Percentiles rank a stretch among this genome's conserved stretches.
Evolutionary conservation across 2,329 filamentous ascomycete species (phyloP).

Genomic region (Tolypocladium tropicale): DNA sequence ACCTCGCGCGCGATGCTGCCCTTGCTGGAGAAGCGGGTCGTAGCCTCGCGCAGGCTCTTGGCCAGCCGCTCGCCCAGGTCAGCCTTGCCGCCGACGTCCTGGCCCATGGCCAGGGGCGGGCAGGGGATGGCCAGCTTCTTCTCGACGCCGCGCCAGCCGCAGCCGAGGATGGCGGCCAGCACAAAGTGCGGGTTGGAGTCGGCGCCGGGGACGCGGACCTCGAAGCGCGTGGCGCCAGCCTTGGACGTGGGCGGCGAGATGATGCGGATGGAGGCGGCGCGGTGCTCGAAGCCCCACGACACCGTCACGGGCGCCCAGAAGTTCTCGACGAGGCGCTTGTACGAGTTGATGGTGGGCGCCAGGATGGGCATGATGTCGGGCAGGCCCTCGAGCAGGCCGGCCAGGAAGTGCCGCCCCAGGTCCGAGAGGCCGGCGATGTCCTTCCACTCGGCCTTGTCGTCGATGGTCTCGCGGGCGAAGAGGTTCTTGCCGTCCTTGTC

Average conservation of each 20-base stretch:
- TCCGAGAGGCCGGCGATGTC: constrained; percentile 79
- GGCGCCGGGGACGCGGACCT: constrained; percentile 87
- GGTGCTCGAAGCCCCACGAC: constrained; percentile 93
- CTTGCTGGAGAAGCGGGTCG: constrained; percentile 61
- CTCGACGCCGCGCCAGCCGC: constrained; percentile 86
- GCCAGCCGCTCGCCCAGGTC: constrained; percentile 73
- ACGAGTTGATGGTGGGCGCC: constrained; percentile 92
- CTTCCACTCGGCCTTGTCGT: constrained; percentile 59
- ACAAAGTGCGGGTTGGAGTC: constrained; percentile 87
- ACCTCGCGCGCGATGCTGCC: constrained; percentile 87
- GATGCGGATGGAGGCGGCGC: constrained; percentile 79
- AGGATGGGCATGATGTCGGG: constrained; percentile 94
- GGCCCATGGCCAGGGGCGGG: constrained; percentile 74
- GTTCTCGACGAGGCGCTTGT: constrained; percentile 96
- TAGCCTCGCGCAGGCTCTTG: constrained; percentile 78
- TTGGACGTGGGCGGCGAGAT: constrained; percentile 83
- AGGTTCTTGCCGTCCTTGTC: constrained; percentile 75
- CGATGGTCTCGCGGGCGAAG: constrained; percentile 61
- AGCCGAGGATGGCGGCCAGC: constrained; percentile 73
- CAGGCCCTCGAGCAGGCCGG: constrained; percentile 77
- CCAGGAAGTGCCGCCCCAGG: constrained; percentile 83
- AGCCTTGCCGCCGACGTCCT: constrained; percentile 62
- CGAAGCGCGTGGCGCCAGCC: constrained; percentile 78
- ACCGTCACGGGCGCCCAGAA: constrained; percentile 98
- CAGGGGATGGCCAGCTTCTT: constrained; percentile 79